A percentile compares a stretch with the other conserved stretches of the same genome.
phyloP scores from a whole-genome alignment of 2,329 filamentous ascomycete species.

The Nigrograna mackinnonii region DNA sequence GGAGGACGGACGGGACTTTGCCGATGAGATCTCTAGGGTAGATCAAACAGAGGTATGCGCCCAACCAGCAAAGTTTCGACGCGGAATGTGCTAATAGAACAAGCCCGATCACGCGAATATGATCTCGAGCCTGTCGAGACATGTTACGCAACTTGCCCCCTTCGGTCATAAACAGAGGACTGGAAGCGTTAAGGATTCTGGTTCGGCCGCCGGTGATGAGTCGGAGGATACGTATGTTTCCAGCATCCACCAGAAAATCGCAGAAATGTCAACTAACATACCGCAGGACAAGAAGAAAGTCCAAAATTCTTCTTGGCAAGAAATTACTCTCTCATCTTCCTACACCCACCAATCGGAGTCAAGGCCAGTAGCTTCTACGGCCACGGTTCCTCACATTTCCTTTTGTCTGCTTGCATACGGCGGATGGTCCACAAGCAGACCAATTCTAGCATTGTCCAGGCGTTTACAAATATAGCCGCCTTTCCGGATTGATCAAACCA shows the following conservation, averaged over 20 bases:
- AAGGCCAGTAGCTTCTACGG: too few species aligned
- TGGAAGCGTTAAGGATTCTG: constrained; percentile 5
- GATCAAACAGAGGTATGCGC: constrained; percentile 34
- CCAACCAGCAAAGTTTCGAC: too few species aligned
- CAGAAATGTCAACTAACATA: neutral
- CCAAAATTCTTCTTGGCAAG: constrained; percentile 1
- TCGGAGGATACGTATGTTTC: constrained; percentile 11
- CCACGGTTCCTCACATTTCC: too few species aligned
- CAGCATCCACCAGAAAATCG: neutral
- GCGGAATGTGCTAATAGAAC: too few species aligned
- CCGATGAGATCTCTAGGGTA: constrained; percentile 37
- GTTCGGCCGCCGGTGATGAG: constrained; percentile 8
- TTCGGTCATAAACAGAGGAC: constrained; percentile 12
- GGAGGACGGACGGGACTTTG: constrained; percentile 37
- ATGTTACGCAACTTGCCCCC: constrained; percentile 16
- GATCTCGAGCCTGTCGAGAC: constrained; percentile 11
- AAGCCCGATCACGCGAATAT: constrained; percentile 18
- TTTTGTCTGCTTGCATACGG: too few species aligned
- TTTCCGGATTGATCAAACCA: too few species aligned
- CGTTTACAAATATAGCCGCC: too few species aligned
- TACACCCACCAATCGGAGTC: too few species aligned
- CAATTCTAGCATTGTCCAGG: too few species aligned
- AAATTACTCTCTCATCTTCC: constrained; percentile 1
- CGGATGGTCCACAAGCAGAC: too few species aligned
- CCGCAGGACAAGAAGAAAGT: neutral